phyloP scores from a whole-genome alignment of 2,329 filamentous ascomycete genomes.

The Colletotrichum somersetense region DNA sequence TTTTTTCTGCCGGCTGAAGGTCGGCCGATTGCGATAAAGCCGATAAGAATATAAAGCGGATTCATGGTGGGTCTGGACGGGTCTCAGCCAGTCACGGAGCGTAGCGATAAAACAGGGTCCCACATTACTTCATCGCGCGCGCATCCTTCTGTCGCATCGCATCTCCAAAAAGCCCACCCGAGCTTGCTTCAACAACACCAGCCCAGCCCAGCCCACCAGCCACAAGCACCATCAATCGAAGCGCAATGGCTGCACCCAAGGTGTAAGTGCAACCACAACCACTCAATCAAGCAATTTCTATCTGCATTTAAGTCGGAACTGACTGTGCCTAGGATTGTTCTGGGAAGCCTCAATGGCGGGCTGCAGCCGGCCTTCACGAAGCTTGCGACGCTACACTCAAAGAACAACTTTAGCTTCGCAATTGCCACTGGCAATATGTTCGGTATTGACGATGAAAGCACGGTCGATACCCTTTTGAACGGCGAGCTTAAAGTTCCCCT shows the following conservation, averaged over 20 bases:
- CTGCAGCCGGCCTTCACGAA: slow-evolving; percentile 83
- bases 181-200: slow-evolving; percentile 32
- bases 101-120: slow-evolving; percentile 18
- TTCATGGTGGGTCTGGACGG: background rate
- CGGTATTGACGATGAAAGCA: slow-evolving; percentile 67
- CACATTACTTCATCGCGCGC: slow-evolving; percentile 34
- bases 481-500: slow-evolving; percentile 82
- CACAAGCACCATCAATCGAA: slow-evolving; percentile 8
- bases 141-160: slow-evolving; percentile 27
- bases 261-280: slow-evolving; percentile 53
- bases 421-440: slow-evolving; percentile 90
- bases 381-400: slow-evolving; percentile 81
- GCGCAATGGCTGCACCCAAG: slow-evolving; percentile 61
- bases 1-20: slow-evolving; percentile 38
- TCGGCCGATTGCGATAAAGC: slow-evolving; percentile 42
- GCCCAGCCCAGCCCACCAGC: background rate
- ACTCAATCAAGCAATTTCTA: fast-evolving
- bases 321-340: slow-evolving; percentile 72
- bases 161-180: slow-evolving; percentile 24
- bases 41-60: slow-evolving; percentile 35
- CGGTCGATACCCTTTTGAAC: slow-evolving; percentile 73
- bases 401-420: slow-evolving; percentile 89
- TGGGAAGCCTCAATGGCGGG: slow-evolving; percentile 86
- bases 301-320: background rate
- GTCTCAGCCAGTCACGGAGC: background rate